Evolutionary conservation across 129 eudicot species (phyloP), one percentile per base, ranked within the genome.

Genomic region (Pittosporum tobira): DNA sequence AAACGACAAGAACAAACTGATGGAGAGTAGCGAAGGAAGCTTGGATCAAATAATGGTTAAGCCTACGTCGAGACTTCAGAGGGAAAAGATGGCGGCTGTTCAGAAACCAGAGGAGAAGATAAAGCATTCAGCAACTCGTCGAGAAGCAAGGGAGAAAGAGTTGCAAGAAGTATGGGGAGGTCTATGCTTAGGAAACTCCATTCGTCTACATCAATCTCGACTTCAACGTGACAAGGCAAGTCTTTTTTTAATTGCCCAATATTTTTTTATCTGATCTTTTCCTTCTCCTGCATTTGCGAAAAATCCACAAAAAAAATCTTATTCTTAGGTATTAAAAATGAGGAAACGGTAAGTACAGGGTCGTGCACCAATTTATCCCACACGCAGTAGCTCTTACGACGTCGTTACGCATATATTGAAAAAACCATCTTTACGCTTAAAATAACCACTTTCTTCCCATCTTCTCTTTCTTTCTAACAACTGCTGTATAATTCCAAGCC

Each of bases 151-250:
- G 73, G 95, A 85, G 55, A 75, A 69, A 67, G 95, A 90, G 72
- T 37, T 82, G 84, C 79, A 74, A 27, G 89, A 79, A 57, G 89
- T 89, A 7, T 90, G 97, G 97, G 97, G 95, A 64, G 97, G 97
- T 51, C 26, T 90, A 82, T 74, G 89, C 69, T 77, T 90, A 34
- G 97, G 95, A 30, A 80, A 90, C 71, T 90, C 97, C 1, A 75
- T 90, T 28, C 71, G 73, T 3, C 97, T 95, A 11, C 82, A 63
- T 50, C 73, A 80, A 46, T 85, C 97, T n/a, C 81, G 88, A 30
- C 88, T 89, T 48, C 76, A 89, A 71, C 70, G 83, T 42, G 98
- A 86, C 49, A 86, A 90, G 94, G 97, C 62, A 85, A 69, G n/a
- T n/a, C n/a, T n/a, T n/a, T n/a, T n/a, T n/a, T n/a, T n/a, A n/a